A percentile compares a stretch with the other conserved stretches of the same genome.
Evolutionary conservation across 306 rosid genomes (phyloP).

Genomic region (Casuarina equisetifolia): DNA sequence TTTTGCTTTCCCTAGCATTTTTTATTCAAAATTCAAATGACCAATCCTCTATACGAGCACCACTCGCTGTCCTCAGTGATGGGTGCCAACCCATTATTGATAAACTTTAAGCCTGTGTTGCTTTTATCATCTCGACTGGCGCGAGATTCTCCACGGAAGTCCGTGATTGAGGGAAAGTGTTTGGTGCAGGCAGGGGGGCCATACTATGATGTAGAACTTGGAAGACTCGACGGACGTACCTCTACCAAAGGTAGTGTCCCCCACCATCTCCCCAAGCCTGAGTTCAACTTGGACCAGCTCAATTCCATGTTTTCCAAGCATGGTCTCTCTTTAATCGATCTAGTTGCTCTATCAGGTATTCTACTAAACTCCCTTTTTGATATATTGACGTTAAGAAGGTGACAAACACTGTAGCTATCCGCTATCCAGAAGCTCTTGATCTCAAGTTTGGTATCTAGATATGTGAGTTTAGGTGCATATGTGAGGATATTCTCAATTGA

Average conservation of each 20-base stretch:
- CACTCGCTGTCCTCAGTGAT: too few relatives aligned
- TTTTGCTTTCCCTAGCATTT: too few relatives aligned
- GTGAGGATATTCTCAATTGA: too few relatives aligned
- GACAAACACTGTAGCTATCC: too few relatives aligned
- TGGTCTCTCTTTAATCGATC: slow-evolving; percentile 61
- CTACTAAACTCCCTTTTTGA: not conserved
- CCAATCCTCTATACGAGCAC: too few relatives aligned
- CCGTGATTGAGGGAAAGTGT: not conserved
- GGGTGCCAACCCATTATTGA: not conserved
- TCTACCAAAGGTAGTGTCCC: slow-evolving; percentile 59
- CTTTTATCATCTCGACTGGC: not conserved
- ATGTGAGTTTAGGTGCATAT: too few relatives aligned
- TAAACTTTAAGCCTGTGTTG: not conserved
- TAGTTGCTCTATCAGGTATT: slow-evolving; percentile 83
- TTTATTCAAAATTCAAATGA: too few relatives aligned
- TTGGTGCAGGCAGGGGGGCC: slow-evolving; percentile 80
- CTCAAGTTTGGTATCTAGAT: too few relatives aligned
- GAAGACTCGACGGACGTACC: slow-evolving; percentile 72
- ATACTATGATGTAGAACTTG: slow-evolving; percentile 66
- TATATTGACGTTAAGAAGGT: too few relatives aligned
- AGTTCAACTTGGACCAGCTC: slow-evolving; percentile 44
- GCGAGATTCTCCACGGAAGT: not conserved
- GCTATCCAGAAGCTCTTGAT: too few relatives aligned
- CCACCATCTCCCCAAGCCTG: slow-evolving; percentile 65
- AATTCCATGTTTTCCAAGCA: slow-evolving; percentile 55